Percentiles rank a stretch among this genome's conserved stretches.
Evolutionary conservation across 2,329 filamentous ascomycete species (phyloP).

Genomic region (Eutypa lata): DNA sequence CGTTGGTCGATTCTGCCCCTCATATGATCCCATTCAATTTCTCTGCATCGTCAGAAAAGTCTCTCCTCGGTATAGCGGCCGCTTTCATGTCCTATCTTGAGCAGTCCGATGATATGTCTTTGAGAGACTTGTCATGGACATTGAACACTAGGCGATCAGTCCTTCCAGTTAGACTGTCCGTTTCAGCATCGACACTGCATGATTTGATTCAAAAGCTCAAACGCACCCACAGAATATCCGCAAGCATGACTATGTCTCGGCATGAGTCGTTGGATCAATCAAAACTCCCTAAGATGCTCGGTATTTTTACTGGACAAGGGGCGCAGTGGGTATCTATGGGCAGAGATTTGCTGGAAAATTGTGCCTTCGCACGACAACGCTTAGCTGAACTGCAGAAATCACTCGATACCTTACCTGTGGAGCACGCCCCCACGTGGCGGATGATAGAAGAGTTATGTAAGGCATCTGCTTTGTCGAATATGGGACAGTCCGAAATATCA

Average conservation of each 20-base stretch:
- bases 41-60: constrained; percentile 8
- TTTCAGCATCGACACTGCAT: not conserved
- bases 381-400: constrained; percentile 14
- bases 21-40: constrained; percentile 12
- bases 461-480: constrained; percentile 4
- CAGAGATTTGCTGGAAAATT: constrained; percentile 11
- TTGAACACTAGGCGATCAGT: not conserved
- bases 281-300: constrained; percentile 4
- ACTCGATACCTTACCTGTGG: constrained; percentile 15
- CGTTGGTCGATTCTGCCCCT: not conserved
- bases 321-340: constrained; percentile 29
- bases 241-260: constrained; percentile 1
- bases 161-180: not conserved
- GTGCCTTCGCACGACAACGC: constrained; percentile 5
- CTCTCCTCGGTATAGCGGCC: constrained; percentile 7
- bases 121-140: not conserved
- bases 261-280: not conserved
- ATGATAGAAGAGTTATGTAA: constrained; percentile 12
- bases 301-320: constrained; percentile 31
- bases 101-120: not conserved
- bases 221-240: no score
- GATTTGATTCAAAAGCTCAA: not conserved
- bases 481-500: constrained; percentile 13
- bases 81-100: constrained; percentile 3
- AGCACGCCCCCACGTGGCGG: constrained; percentile 17